These are phyloP conservation scores for Penicillium fuscoglaucum DNA, from an alignment of 2,329 filamentous ascomycete genomes.

Conservation along the genomic window DNA sequence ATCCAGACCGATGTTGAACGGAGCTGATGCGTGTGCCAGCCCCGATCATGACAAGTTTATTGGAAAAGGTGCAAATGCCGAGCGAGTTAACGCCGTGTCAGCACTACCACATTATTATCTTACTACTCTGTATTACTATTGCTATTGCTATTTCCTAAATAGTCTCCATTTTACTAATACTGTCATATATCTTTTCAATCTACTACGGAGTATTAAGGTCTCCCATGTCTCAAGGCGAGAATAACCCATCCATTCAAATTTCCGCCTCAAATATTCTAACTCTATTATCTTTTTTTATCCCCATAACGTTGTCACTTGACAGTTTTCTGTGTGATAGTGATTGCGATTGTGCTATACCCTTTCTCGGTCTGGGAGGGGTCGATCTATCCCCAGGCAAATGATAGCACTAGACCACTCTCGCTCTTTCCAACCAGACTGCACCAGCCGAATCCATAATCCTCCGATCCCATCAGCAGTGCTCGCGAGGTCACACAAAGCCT, in stretches of 20 bases:
- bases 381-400: neutral
- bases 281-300: neutral
- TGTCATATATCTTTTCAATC: neutral
- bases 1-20: neutral
- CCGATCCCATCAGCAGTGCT: conserved; percentile 19
- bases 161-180: neutral
- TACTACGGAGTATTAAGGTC: neutral
- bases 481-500: conserved; percentile 17
- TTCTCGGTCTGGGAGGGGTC: neutral
- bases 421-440: conserved; percentile 22
- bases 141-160: neutral
- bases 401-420: neutral
- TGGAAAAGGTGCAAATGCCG: neutral
- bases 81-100: neutral
- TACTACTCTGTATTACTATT: neutral
- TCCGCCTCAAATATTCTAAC: neutral
- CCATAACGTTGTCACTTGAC: conserved; percentile 14
- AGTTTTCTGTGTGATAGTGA: conserved; percentile 16
- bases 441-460: conserved; percentile 21
- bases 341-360: conserved; percentile 4
- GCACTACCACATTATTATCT: neutral
- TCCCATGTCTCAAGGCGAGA: neutral
- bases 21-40: conserved; percentile 7
- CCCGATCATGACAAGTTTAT: conserved; percentile 3
- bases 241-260: neutral